A percentile compares a stretch with the other conserved stretches of the same genome.
phyloP scores from a whole-genome alignment of 306 rosid genomes.

The Sicyos baderoa region DNA sequence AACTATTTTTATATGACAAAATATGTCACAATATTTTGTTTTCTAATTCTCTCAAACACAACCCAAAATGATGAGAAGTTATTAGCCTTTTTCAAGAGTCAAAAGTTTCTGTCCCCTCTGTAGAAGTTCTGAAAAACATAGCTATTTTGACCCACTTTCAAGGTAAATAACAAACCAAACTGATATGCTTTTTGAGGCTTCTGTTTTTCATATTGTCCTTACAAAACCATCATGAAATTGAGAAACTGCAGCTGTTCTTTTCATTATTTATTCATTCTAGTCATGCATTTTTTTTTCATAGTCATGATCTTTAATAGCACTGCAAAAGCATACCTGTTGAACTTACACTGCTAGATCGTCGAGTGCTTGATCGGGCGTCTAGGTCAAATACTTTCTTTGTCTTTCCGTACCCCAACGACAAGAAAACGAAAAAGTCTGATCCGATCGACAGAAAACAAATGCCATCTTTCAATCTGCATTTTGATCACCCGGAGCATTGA shows the following conservation, averaged over 20 bases:
- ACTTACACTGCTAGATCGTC: too few species aligned
- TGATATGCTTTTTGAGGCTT: neutral
- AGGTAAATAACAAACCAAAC: conserved; percentile 1
- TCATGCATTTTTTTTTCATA: neutral
- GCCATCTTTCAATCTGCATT: neutral
- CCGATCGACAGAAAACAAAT: neutral
- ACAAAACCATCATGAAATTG: conserved; percentile 3
- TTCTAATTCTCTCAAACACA: too few species aligned
- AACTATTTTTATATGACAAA: too few species aligned
- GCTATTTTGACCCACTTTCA: conserved; percentile 8
- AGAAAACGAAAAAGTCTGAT: neutral
- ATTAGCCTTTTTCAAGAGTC: conserved; percentile 10
- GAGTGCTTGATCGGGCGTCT: too few species aligned
- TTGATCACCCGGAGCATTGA: neutral
- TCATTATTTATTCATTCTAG: neutral
- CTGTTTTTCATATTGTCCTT: neutral
- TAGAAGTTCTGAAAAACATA: neutral
- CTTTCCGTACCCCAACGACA: neutral
- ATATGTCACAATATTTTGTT: too few species aligned
- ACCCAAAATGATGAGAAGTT: neutral
- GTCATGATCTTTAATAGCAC: neutral
- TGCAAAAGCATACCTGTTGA: neutral
- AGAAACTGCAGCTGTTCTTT: neutral
- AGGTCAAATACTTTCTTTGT: too few species aligned
- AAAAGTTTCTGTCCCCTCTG: conserved; percentile 9